phyloP scores from a whole-genome alignment of 306 rosid species.

The Vicia sativa region DNA sequence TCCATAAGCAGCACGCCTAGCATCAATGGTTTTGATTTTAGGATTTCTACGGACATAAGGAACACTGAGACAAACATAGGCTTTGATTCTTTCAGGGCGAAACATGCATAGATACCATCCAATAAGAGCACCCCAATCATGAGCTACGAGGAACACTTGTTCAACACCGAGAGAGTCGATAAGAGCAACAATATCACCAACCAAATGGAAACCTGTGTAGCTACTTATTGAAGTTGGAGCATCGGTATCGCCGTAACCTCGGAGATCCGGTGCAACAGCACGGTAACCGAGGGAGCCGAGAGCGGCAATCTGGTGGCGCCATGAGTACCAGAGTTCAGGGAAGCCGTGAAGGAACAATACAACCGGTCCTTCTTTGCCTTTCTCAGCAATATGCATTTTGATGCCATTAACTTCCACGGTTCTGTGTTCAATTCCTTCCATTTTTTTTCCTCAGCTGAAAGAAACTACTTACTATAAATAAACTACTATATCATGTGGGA shows the following conservation, averaged over 20 bases:
- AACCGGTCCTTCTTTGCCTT: slow-evolving; percentile 43
- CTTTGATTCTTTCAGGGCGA: slow-evolving; percentile 38
- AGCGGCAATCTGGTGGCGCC: slow-evolving; percentile 46
- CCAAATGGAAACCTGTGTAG: slow-evolving; percentile 33
- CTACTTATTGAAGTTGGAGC: not conserved
- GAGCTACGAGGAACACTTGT: slow-evolving; percentile 43
- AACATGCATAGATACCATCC: slow-evolving; percentile 48
- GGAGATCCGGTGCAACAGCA: slow-evolving; percentile 38
- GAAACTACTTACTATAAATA: too few relatives aligned
- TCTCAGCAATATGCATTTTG: slow-evolving; percentile 49
- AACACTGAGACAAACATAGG: slow-evolving; percentile 41
- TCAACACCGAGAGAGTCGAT: slow-evolving; percentile 27
- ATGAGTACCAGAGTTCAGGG: slow-evolving; percentile 50
- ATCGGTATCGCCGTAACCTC: slow-evolving; percentile 48
- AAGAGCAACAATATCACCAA: slow-evolving; percentile 38
- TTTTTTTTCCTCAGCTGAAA: not conserved
- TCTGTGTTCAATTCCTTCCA: slow-evolving; percentile 44
- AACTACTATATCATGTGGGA: too few relatives aligned
- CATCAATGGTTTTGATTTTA: not conserved
- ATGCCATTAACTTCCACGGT: slow-evolving; percentile 47
- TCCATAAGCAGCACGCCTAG: slow-evolving; percentile 26
- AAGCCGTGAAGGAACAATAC: slow-evolving; percentile 49
- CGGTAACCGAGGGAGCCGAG: slow-evolving; percentile 41
- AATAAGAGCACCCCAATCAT: slow-evolving; percentile 42
- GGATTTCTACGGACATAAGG: slow-evolving; percentile 21